Evolutionary conservation across 2,329 filamentous ascomycete genomes (phyloP).

Genomic region (Colletotrichum orchidophilum): DNA sequence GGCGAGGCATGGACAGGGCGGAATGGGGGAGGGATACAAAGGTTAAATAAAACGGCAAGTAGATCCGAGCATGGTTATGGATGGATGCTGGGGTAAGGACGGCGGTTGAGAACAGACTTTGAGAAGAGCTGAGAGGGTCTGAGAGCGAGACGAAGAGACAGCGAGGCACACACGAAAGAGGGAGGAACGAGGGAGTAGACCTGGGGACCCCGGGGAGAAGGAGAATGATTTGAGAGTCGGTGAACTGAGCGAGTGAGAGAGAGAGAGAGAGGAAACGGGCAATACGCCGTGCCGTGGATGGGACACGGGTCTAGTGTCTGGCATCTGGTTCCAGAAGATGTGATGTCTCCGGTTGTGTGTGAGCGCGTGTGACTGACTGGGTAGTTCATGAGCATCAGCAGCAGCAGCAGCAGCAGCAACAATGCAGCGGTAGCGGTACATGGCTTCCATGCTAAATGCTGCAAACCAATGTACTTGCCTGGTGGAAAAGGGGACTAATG

Average conservation of each 20-base stretch:
- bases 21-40: slow-evolving; percentile 13
- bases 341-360: neutral
- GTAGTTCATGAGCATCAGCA: neutral
- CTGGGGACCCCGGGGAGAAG: neutral
- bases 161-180: neutral
- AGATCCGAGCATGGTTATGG: slow-evolving; percentile 22
- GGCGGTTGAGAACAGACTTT: slow-evolving; percentile 29
- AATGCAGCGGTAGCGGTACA: neutral
- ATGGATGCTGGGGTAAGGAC: slow-evolving; percentile 1
- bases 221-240: neutral
- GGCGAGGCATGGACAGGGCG: neutral
- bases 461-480: neutral
- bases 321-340: slow-evolving; percentile 10
- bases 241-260: neutral
- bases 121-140: slow-evolving; percentile 6
- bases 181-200: neutral
- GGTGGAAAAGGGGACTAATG: neutral
- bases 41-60: slow-evolving; percentile 26
- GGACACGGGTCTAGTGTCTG: neutral
- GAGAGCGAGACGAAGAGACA: slow-evolving; percentile 2
- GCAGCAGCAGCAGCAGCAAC: neutral
- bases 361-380: neutral
- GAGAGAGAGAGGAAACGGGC: neutral
- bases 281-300: neutral
- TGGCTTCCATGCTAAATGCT: neutral